Evolutionary conservation across 768 basidiomycete genomes (phyloP).

Genomic region (Pisolithus albus): DNA sequence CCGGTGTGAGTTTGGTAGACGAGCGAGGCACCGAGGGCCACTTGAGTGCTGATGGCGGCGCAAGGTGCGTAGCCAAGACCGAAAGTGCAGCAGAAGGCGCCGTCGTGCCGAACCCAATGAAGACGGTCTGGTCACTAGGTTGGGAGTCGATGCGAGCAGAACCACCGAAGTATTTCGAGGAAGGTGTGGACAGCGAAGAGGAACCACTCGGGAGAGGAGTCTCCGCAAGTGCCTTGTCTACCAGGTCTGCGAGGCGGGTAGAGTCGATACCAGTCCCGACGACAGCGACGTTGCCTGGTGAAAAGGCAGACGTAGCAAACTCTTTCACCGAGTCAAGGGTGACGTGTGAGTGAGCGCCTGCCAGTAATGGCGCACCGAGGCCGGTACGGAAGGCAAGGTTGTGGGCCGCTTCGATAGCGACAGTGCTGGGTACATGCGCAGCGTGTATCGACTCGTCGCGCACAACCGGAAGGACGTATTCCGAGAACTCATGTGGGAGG

Average conservation of each 20-base stretch:
- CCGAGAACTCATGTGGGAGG: constrained; percentile 69
- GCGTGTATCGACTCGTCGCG: constrained; percentile 63
- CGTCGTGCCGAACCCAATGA: constrained; percentile 83
- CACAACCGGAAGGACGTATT: constrained; percentile 67
- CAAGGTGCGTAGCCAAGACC: constrained; percentile 73
- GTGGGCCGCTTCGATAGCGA: constrained; percentile 85
- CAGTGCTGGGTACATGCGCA: constrained; percentile 49
- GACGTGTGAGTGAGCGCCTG: constrained; percentile 58
- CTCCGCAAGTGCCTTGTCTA: constrained; percentile 57
- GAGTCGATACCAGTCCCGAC: constrained; percentile 83
- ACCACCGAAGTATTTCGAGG: constrained; percentile 70
- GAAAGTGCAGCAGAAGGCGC: constrained; percentile 66
- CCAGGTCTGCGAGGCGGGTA: constrained; percentile 59
- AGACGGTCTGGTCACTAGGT: constrained; percentile 64
- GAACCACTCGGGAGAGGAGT: constrained; percentile 29
- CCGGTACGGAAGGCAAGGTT: constrained; percentile 88
- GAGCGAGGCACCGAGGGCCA: constrained; percentile 66
- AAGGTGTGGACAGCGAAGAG: constrained; percentile 20
- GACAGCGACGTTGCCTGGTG: constrained; percentile 75
- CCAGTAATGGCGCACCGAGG: constrained; percentile 86
- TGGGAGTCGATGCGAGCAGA: constrained; percentile 69
- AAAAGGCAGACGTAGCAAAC: constrained; percentile 68
- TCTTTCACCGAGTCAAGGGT: constrained; percentile 64
- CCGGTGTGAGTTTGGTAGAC: constrained; percentile 58
- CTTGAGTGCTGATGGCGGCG: constrained; percentile 75